Base-by-base conservation (phyloP, 2,329 filamentous ascomycete genomes). In the Fonsecaea monophora region DNA sequence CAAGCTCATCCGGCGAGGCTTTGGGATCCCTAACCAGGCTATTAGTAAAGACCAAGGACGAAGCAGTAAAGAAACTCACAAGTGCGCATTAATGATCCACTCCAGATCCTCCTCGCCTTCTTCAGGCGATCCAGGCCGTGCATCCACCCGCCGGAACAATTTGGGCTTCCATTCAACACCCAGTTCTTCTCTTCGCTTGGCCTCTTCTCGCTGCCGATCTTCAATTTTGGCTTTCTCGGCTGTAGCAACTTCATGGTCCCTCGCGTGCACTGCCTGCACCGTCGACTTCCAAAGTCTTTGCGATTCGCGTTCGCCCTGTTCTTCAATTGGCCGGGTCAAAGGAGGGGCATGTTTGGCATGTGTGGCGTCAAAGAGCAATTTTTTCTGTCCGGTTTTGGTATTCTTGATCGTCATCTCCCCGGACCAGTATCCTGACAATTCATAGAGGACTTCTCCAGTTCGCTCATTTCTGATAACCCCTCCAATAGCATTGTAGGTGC, bases 171-270 rank as follows among this genome's bases (percentile, higher is more conserved):
- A 99, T 70, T 96, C 92, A 7, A 93, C 82, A 12, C 90, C 90
- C 10, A 94, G 89, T 56, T 93, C 90, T 37, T 86, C 86, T 73
- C 95, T 86, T 74, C 87, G 87, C 18, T 93, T 90, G 1, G 95
- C 93, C 75, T 97, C 94, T 70, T 94, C 90, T 74, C 95, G 87
- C 79, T 99, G 95, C 75, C 87, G 89, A 74, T 98, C 94, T 77
- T 99, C 95, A 66, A 99, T 92, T 77, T 90, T 91, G n/a, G 92
- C 94, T 82, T 99, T 99, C 76, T 97, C 94, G 70, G 95, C 91
- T 0, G 95, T 99, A 3, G 95, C 95, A 8, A 90, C 80, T 72
- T 92, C 91, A 74, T 99, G 95, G 73, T 99, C 94, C 66, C 89
- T 88, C 57, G 90, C 89, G 75, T 90, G 91, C 68, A 99, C 89